Evolutionary conservation across 1,139 yeast genomes (phyloP), one percentile per base, ranked within the genome.

Genomic region (Candida tropicalis): DNA sequence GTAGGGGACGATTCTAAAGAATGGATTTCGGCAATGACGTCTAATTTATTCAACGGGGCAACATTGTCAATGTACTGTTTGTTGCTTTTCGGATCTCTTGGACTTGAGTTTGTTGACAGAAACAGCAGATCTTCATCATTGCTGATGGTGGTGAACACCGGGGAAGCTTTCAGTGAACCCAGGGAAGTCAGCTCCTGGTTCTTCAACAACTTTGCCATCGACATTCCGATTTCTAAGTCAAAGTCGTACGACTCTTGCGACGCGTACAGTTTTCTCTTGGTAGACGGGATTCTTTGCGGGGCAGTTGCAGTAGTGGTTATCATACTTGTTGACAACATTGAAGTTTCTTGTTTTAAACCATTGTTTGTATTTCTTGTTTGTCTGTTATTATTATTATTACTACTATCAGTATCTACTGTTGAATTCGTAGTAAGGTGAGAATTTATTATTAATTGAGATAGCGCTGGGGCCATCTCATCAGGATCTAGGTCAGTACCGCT

Each of bases 381-480:
- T 13, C 34, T 36, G 32, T 27, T 32, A n/a, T 17, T 37, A 23
- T 38, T 36, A 29, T 27, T 32, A n/a, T 17, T 37, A 23, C 41
- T 36, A 31, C 23, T 36, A 38, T 29, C 33, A 28, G 45, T 45
- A 29, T 50, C 43, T 22, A 48, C 47, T 20, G 53, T 47, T 24
- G 43, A 37, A 31, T 9, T 9, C 6, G 31, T 27, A 8, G 47
- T 25, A 35, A 13, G 42, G 28, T 33, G 40, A 4, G 41, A 29
- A 35, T 49, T 39, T 34, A 27, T 43, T 42, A 40, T 48, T 33
- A 42, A 26, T 25, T 47, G 48, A 61, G 75, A 69, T 69, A 72
- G 78, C 75, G 75, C 69, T 52, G 75, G 65, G 58, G 72, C 62
- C 49, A 65, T 60, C 62, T 70, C 78, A 54, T 71, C 77, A 38